Evolutionary conservation across 2,329 filamentous ascomycete genomes (phyloP).

Genomic region (Aspergillus floridensis): DNA sequence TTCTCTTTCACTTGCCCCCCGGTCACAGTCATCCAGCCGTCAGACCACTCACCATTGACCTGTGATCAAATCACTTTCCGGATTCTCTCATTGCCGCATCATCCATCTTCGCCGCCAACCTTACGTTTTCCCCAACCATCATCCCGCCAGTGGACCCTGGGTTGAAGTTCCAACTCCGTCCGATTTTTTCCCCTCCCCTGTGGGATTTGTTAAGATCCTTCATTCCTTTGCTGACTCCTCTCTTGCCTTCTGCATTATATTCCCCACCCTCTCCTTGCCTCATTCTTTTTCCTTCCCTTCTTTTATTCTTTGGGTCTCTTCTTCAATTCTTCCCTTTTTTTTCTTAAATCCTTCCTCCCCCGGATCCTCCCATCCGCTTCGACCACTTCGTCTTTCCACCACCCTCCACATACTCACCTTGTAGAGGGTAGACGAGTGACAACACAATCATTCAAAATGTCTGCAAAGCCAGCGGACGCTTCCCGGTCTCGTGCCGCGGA

Average conservation of each 20-base stretch:
- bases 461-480: constrained; percentile 34
- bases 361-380: not conserved
- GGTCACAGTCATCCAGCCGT: constrained; percentile 5
- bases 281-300: constrained; percentile 8
- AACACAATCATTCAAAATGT: constrained; percentile 28
- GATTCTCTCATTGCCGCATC: constrained; percentile 1
- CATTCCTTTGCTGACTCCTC: not conserved
- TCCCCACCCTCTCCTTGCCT: not conserved
- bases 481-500: constrained; percentile 34
- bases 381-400: not conserved
- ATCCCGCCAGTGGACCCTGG: constrained; percentile 19
- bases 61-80: not conserved
- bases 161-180: constrained; percentile 13
- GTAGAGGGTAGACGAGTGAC: not conserved
- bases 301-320: constrained; percentile 14
- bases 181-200: constrained; percentile 7
- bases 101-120: constrained; percentile 10
- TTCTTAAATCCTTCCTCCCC: constrained; percentile 6
- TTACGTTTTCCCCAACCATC: constrained; percentile 23
- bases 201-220: constrained; percentile 1
- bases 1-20: constrained; percentile 21
- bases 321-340: constrained; percentile 6
- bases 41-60: constrained; percentile 8
- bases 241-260: constrained; percentile 3
- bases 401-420: not conserved